Evolutionary conservation across 2,329 filamentous ascomycete genomes (phyloP), one percentile per base, ranked within the genome.

Genomic region (Botryotinia globosa): DNA sequence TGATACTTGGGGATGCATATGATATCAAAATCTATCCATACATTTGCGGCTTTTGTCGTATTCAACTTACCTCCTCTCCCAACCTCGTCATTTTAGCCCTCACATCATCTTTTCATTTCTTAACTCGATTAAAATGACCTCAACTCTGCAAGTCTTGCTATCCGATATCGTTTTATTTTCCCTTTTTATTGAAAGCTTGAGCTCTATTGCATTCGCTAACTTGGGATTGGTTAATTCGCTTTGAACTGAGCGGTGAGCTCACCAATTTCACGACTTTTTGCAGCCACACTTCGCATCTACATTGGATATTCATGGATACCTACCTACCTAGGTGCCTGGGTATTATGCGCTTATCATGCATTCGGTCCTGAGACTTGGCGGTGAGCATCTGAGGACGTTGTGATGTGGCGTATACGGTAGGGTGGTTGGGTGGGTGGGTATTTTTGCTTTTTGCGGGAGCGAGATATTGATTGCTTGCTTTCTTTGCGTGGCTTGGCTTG

Each of bases 1-100:
- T 67, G 65, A 51, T 56, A 56, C 48, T 56, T 22, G 34, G 25
- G 32, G 48, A 56, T 68, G 65, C 48, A 68, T 67, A 58, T 56
- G 65, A 32, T 32, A 56, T 56, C 37, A 42, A 32, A 32, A 68
- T 68, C 65, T 56, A 42, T n/a, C 48, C 37, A 25, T 18, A 42
- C 16, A 42, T 39, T 32, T 42, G 25, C 25, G 34, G 25, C 34
- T 56, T 12, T 67, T 18, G 14, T 12, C 34, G 29, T 48, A 7
- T 42, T 42, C 8, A 4, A 8, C n/a, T 42, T 51, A 12, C 34
- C 54, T 56, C 34, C 3, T 67, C 42, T n/a, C 18, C n/a, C n/a
- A 10, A 66, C 14, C 37, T 51, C 5, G 32, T 34, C 29, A 34
- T 39, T 22, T 54, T 18, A 29, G 14, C 45, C 34, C 25, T 32